phyloP scores from a whole-genome alignment of 2,329 filamentous ascomycete species.

The Alternaria sp. region DNA sequence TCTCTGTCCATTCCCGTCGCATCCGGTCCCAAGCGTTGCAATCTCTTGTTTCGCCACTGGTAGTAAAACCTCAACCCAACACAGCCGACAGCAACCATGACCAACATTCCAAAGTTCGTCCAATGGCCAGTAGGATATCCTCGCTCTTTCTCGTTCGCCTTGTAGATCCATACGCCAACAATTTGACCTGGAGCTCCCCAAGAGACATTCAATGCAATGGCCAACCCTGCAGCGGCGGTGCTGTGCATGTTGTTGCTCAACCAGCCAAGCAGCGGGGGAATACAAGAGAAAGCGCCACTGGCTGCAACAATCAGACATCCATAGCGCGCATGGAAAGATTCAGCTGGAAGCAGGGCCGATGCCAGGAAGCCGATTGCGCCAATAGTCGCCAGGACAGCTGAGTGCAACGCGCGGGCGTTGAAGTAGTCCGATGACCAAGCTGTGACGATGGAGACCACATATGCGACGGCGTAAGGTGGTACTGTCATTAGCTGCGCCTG shows the following conservation, averaged over 20 bases:
- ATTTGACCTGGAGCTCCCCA: constrained; percentile 74
- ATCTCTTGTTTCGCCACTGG: constrained; percentile 7
- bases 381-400: constrained; percentile 48
- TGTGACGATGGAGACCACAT: constrained; percentile 53
- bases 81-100: constrained; percentile 12
- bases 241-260: constrained; percentile 70
- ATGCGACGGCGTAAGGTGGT: constrained; percentile 69
- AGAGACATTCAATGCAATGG: constrained; percentile 73
- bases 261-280: constrained; percentile 75
- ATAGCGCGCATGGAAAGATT: constrained; percentile 67
- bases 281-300: constrained; percentile 70
- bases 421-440: constrained; percentile 29
- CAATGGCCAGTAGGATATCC: constrained; percentile 76
- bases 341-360: constrained; percentile 67
- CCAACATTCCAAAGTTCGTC: constrained; percentile 9
- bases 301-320: constrained; percentile 72
- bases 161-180: constrained; percentile 76
- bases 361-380: constrained; percentile 66
- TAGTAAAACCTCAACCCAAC: constrained; percentile 10
- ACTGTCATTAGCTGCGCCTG: constrained; percentile 71
- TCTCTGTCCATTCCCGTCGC: background rate
- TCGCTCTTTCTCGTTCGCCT: constrained; percentile 62
- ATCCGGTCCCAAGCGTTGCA: background rate
- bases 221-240: constrained; percentile 69
- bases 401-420: constrained; percentile 56